Evolutionary conservation across 306 rosid species (phyloP), one percentile per base, ranked within the genome.

Genomic region (Quercus rubra): DNA sequence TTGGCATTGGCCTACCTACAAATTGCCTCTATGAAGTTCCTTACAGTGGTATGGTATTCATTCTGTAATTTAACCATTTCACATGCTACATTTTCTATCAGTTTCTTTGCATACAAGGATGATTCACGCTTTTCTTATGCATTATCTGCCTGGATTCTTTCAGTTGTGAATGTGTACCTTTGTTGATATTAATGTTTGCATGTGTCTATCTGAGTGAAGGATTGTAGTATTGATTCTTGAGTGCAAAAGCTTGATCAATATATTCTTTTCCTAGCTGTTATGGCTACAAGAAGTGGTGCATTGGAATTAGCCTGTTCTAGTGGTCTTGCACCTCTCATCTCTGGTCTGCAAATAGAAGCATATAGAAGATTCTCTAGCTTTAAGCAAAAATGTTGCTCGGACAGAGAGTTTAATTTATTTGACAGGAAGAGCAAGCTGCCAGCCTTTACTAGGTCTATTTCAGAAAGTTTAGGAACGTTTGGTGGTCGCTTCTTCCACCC

Each of bases 1-100:
- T 90, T 68, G 98, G 98, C 27, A 46, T 94, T 77, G 98, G 98
- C 77, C 87, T 91, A 54, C 98, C 98, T 11, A 88, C 92, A 71
- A 91, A 92, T 70, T 64, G 75, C 74, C 70, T 91, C 79, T 88
- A 64, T 81, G 83, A 78, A 78, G 77, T 75, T 76, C 90, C 98
- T 51, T 87, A 82, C 78, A 76, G 80, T 71, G 98, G 98, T 94
- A 87, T 73, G 21, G 25, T 33, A 30, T 52, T 76, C 12, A 74
- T 25, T 55, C 58, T 51, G 21, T 56, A 13, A 64, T 17, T 31
- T 28, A 61, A 49, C 75, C 43, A 33, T 73, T 77, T 62, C 71
- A 18, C 4, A 9, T 67, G 8, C 49, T 31, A 13, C 70, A 76
- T 74, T 78, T 66, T 68, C 43, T 77, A 41, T 57, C 59, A 74